Evolutionary conservation across 495 filamentous ascomycete species (phyloP).

Genomic region (Penicillium taxi): DNA sequence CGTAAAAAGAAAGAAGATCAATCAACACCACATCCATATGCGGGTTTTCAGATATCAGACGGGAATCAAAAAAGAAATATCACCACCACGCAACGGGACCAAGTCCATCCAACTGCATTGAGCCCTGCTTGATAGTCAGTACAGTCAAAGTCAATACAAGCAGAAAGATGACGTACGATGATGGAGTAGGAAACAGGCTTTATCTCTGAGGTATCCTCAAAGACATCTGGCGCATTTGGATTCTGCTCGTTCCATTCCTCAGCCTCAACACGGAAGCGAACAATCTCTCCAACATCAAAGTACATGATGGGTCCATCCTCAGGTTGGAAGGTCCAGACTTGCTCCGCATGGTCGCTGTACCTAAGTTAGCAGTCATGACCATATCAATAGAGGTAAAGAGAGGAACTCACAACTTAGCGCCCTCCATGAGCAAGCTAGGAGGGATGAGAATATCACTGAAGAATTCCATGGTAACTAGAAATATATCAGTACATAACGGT

Average conservation of each 20-base stretch:
- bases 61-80: neutral
- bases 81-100: constrained; percentile 47
- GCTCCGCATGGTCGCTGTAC: constrained; percentile 56
- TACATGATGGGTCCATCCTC: constrained; percentile 63
- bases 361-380: constrained; percentile 26
- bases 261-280: constrained; percentile 71
- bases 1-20: constrained; percentile 2
- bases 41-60: too few species aligned
- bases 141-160: neutral
- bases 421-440: constrained; percentile 57
- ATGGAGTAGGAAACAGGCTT: constrained; percentile 63
- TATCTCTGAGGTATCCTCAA: constrained; percentile 41
- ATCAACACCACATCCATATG: too few species aligned
- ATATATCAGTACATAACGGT: constrained; percentile 2
- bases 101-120: constrained; percentile 46
- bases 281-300: constrained; percentile 81
- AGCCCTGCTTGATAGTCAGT: constrained; percentile 32
- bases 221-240: constrained; percentile 54
- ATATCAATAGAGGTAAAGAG: too few species aligned
- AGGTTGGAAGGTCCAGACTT: constrained; percentile 72
- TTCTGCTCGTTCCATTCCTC: constrained; percentile 87
- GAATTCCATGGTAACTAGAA: constrained; percentile 70
- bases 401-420: constrained; percentile 60
- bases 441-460: constrained; percentile 86
- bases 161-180: constrained; percentile 38